Conservation (phyloP, 176 grass and related monocot species). For the Hordeum marinum region DNA sequence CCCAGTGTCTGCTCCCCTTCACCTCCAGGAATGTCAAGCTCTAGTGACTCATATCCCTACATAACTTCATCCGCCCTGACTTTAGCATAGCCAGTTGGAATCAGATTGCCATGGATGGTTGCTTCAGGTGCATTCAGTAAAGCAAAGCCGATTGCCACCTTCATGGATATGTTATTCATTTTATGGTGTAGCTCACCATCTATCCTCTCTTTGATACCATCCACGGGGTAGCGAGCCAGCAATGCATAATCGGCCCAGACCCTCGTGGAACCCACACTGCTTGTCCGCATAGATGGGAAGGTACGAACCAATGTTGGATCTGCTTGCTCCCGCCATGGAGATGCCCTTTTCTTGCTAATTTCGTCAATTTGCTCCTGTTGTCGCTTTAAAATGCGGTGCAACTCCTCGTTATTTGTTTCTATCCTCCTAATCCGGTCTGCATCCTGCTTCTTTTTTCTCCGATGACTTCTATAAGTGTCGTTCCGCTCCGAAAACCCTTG, state of each 20-base stretch:
- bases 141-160: background rate
- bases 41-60: too few relatives aligned
- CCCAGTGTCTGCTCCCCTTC: background rate
- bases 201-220: background rate
- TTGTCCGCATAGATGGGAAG: background rate
- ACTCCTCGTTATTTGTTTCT: background rate
- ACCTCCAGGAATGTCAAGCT: background rate
- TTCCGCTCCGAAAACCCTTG: background rate
- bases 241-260: background rate
- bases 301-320: background rate
- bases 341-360: background rate
- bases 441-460: background rate
- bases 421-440: background rate
- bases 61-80: background rate
- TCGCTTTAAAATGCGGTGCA: background rate
- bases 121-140: background rate
- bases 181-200: background rate
- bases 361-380: background rate
- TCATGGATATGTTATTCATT: background rate
- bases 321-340: background rate
- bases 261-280: background rate
- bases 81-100: background rate
- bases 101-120: background rate
- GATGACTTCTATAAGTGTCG: background rate
- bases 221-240: background rate